A percentile compares a stretch with the other conserved stretches of the same genome.
phyloP scores from a whole-genome alignment of 2,329 filamentous ascomycete species.

The Corinectria fuckeliana region DNA sequence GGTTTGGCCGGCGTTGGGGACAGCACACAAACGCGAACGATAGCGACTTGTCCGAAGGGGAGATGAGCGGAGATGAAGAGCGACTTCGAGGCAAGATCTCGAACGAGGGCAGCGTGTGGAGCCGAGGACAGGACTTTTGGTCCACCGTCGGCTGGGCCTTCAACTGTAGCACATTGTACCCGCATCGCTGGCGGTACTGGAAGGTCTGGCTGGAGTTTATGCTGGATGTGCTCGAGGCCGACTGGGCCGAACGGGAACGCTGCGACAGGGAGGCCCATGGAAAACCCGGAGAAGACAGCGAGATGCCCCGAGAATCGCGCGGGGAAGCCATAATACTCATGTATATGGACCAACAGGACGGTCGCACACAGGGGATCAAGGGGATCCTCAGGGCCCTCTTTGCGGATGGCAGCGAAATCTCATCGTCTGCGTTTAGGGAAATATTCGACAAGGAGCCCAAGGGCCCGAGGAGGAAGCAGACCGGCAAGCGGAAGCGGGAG shows the following conservation, averaged over 20 bases:
- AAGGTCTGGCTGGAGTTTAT: conserved; percentile 80
- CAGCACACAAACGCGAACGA: conserved; percentile 51
- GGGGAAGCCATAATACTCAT: conserved; percentile 64
- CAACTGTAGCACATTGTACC: conserved; percentile 79
- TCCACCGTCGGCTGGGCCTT: conserved; percentile 89
- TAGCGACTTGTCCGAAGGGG: conserved; percentile 48
- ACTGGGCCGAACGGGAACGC: conserved; percentile 66
- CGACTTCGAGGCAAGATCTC: conserved; percentile 66
- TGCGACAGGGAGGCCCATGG: conserved; percentile 49
- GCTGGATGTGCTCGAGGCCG: conserved; percentile 76
- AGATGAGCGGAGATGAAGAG: conserved; percentile 56
- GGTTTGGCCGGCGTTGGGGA: conserved; percentile 41
- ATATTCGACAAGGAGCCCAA: conserved; percentile 70
- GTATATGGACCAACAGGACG: conserved; percentile 59
- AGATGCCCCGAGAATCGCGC: conserved; percentile 44
- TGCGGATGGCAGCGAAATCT: conserved; percentile 65
- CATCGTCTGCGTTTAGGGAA: conserved; percentile 64
- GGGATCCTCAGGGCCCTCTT: conserved; percentile 71
- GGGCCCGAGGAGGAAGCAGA: conserved; percentile 45
- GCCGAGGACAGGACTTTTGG: conserved; percentile 87
- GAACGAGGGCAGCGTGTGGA: conserved; percentile 72
- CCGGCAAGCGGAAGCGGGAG: conserved; percentile 58
- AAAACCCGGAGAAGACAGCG: conserved; percentile 27
- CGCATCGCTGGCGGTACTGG: conserved; percentile 82
- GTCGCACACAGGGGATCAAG: conserved; percentile 54